Base-by-base conservation (phyloP, 495 filamentous ascomycete species). In the Cryomyces minteri region DNA sequence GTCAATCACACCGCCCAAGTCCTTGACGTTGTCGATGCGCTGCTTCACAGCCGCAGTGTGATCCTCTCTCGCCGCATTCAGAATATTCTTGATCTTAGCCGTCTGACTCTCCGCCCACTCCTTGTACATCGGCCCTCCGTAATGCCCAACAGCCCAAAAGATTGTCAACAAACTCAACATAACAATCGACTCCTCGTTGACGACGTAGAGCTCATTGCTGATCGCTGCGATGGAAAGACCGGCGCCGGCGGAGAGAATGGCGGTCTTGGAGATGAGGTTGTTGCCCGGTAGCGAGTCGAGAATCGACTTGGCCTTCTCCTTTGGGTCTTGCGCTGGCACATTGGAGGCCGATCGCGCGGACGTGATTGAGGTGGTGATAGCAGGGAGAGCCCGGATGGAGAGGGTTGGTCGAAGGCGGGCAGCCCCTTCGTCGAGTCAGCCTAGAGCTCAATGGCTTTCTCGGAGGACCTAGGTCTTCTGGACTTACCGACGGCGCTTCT, bases 121-220 rank as follows among this genome's bases (percentile, higher is more conserved):
- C 58, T 67, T 74, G 72, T 94, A 96, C 68, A 80, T 70, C 40
- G 90, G 90, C 41, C 88, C 90, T 57, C 79, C 87, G 63, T 83
- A 96, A 67, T 92, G 86, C 62, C 75, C 84, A 54, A 94, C 72
- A 43, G 77, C 85, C 56, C 67, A 81, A 77, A 92, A 95, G 49
- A 95, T 80, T 57, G 77, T 85, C 56, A 96, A 69, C 48, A 95
- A 68, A 61, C 77, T 84, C 68, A 99, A 71, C 45, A 82, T 81
- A 55, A 92, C 82, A 56, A 99, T 78, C 48, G 87, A 74, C 71
- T 99, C 92, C 71, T 96, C 88, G 69, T 96, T 99, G 64, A 99
- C 71, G 62, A 99, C 84, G 65, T 95, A 99, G 70, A 96, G 80
- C 72, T 99, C 92, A 68, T 94, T 99, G 79, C 82, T 88, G 69